Conservation (phyloP, 2,329 filamentous ascomycete genomes). For the Aspergillus pseudoterreus region DNA sequence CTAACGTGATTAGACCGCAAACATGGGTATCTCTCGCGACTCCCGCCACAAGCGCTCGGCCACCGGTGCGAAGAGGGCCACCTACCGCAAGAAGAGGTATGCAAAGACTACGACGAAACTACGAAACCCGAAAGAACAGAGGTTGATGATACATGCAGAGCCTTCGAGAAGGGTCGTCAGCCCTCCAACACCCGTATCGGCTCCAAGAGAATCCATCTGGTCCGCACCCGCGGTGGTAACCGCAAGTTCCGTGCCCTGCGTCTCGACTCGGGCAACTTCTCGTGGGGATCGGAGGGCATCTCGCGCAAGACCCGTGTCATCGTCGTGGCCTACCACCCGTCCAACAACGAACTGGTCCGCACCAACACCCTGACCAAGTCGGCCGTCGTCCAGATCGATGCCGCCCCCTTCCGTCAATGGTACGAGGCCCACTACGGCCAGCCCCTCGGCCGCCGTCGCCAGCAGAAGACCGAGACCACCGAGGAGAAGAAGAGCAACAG, state of each 20-base stretch:
- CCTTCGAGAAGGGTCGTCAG: slow-evolving; percentile 99
- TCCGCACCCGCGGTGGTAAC: slow-evolving; percentile 97
- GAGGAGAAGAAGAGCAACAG: slow-evolving; percentile 90
- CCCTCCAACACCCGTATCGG: slow-evolving; percentile 99
- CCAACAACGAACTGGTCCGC: slow-evolving; percentile 99
- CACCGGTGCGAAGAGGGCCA: slow-evolving; percentile 95
- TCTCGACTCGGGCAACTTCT: slow-evolving; percentile 98
- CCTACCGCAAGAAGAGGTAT: slow-evolving; percentile 68
- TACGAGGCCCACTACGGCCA: slow-evolving; percentile 99
- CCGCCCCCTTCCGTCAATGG: slow-evolving; percentile 98
- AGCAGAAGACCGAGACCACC: slow-evolving; percentile 64
- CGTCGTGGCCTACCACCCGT: slow-evolving; percentile 96
- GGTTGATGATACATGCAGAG: slow-evolving; percentile 77
- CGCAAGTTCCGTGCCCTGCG: slow-evolving; percentile 99
- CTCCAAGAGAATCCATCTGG: slow-evolving; percentile 90
- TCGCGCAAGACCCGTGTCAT: slow-evolving; percentile 99
- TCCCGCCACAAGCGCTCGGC: slow-evolving; percentile 99
- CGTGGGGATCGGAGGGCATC: slow-evolving; percentile 96
- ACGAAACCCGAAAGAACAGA: slow-evolving; percentile 2
- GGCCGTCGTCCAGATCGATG: slow-evolving; percentile 98
- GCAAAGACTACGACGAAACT: slow-evolving; percentile 42
- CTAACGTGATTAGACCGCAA: slow-evolving; percentile 54
- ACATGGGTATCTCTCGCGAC: slow-evolving; percentile 99
- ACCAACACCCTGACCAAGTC: slow-evolving; percentile 99
- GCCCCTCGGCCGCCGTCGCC: slow-evolving; percentile 81